phyloP scores from a whole-genome alignment of 139 green algal species.

The Tetraselmis chui region DNA sequence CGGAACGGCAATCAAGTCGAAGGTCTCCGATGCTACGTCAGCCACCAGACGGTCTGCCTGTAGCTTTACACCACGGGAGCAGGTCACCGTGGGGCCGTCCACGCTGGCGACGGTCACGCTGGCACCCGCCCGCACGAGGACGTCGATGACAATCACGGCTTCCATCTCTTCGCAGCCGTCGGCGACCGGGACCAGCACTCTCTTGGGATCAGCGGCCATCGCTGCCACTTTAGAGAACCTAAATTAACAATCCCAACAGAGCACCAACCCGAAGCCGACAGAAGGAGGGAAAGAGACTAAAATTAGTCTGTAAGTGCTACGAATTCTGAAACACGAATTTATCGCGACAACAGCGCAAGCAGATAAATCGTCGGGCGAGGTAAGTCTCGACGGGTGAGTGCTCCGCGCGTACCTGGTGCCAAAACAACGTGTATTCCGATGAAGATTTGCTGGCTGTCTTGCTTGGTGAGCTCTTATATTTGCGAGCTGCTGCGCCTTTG shows the following conservation, averaged over 20 bases:
- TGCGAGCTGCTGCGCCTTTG: too few relatives aligned
- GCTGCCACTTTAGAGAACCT: conserved; percentile 3
- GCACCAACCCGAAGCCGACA: conserved; percentile 16
- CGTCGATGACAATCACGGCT: conserved; percentile 54
- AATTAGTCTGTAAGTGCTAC: conserved; percentile 26
- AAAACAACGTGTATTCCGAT: too few relatives aligned
- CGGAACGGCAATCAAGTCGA: neutral
- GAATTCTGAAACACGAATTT: conserved; percentile 21
- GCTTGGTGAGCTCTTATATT: too few relatives aligned
- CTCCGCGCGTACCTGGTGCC: too few relatives aligned
- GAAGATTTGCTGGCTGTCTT: too few relatives aligned
- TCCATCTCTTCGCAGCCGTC: conserved; percentile 88
- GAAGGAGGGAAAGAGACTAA: conserved; percentile 18
- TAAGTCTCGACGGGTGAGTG: too few relatives aligned
- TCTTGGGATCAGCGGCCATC: conserved; percentile 26
- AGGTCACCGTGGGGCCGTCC: conserved; percentile 42
- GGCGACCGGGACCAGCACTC: conserved; percentile 74
- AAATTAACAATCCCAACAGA: conserved; percentile 16
- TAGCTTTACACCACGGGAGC: conserved; percentile 65
- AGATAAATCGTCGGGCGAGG: neutral
- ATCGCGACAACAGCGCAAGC: conserved; percentile 19
- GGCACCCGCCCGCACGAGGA: conserved; percentile 76
- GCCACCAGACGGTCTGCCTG: conserved; percentile 57
- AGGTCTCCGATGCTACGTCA: conserved; percentile 1
- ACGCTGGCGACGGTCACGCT: conserved; percentile 76